Evolutionary conservation across 345 rosid genomes (phyloP), one percentile per base, ranked within the genome.

Genomic region (Turritis glabra): DNA sequence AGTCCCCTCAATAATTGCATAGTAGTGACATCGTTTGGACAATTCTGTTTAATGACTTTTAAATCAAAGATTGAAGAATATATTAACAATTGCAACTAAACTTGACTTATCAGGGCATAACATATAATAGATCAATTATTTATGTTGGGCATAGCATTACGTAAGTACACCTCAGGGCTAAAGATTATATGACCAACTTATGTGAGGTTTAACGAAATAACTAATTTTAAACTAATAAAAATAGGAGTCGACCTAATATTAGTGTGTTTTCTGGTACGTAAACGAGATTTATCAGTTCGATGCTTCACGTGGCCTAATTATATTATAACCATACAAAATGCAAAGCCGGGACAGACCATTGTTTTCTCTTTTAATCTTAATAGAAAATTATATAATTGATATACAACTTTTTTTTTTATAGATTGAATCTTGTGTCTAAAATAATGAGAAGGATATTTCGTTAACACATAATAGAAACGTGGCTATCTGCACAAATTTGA

Each of bases 251-350:
- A 35, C 72, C 78, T 74, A 74, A 65, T 18, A 29, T 46, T 65
- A 25, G 38, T 74, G 33, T 22, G 14, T 25, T 55, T 47, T 65
- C 66, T 65, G 72, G 72, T 73, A 64, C 21, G 18, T 25, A 17
- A 3, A 53, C 5, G 21, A 64, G 50, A 8, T 54, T 4, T 13
- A 54, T 32, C 25, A 15, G 0, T 56, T 27, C 1, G 14, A 35
- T 66, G 29, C 18, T 25, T 66, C 78, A 57, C 72, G 66, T 74
- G 66, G 51, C 66, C 72, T 56, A 65, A 56, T 74, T 55, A 23
- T 44, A 44, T 43, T 55, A 32, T 62, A 44, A 59, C 67, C 27
- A 72, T 51, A 61, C 23, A 72, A 1, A 61, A 37, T 26, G 52
- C 29, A 59, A 48, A 60, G 18, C 44, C 5, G 21, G 25, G 8